Evolutionary conservation across 169 alveolate genomes (phyloP).

Genomic region (Plasmodium ovale): DNA sequence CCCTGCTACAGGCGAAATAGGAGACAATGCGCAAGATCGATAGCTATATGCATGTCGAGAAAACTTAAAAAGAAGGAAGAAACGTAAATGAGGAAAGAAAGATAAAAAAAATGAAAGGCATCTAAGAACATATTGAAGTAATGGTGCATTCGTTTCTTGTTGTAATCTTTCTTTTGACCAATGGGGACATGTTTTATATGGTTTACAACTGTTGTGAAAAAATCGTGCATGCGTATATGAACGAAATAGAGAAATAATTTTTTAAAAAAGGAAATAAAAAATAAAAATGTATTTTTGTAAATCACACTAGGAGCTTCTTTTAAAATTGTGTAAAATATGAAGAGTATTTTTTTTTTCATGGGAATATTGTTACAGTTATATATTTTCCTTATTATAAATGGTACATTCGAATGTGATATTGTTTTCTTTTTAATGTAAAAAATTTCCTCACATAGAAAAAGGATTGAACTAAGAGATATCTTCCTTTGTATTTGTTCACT

Average conservation of each 20-base stretch:
- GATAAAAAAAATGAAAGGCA: slow-evolving; percentile 35
- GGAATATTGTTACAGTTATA: not conserved
- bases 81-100: slow-evolving; percentile 27
- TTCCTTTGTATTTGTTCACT: slow-evolving; percentile 11
- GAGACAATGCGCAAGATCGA: slow-evolving; percentile 37
- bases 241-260: slow-evolving; percentile 43
- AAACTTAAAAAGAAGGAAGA: slow-evolving; percentile 27
- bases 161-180: not conserved
- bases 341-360: slow-evolving; percentile 9
- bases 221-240: slow-evolving; percentile 4
- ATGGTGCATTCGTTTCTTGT: not conserved
- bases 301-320: slow-evolving; percentile 11
- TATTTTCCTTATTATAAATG: slow-evolving; percentile 3
- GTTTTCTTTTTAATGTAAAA: slow-evolving; percentile 13
- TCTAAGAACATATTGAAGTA: slow-evolving; percentile 10
- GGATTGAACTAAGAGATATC: slow-evolving; percentile 3
- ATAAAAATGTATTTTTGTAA: slow-evolving; percentile 37
- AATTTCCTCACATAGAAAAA: slow-evolving; percentile 52
- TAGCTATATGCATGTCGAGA: slow-evolving; percentile 31
- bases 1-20: slow-evolving; percentile 17
- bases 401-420: not conserved
- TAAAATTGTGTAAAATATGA: slow-evolving; percentile 15
- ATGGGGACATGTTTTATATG: not conserved
- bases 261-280: slow-evolving; percentile 32
- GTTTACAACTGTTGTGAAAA: not conserved